phyloP scores from a whole-genome alignment of 164 flowering plant species.

The Cinnamomum chago region DNA sequence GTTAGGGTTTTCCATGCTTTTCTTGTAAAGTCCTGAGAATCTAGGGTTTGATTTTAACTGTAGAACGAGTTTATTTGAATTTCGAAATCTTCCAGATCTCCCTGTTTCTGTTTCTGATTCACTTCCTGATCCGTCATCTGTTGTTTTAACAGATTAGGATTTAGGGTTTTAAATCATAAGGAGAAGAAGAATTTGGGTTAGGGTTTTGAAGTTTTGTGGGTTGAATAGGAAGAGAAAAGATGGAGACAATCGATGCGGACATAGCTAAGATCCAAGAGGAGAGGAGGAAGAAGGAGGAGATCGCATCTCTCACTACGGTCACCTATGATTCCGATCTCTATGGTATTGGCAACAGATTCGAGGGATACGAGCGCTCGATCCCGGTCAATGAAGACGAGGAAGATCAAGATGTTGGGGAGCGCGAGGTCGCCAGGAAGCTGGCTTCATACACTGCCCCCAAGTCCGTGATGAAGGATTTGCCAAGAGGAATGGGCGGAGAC shows the following conservation, averaged over 20 bases:
- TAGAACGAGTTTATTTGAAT: no score
- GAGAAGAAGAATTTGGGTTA: background rate
- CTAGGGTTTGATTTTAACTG: background rate
- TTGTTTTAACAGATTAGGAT: background rate
- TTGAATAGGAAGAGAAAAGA: conserved; percentile 10
- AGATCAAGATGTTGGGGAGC: conserved; percentile 35
- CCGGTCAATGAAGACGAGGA: conserved; percentile 83
- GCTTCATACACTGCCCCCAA: conserved; percentile 90
- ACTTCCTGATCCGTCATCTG: background rate
- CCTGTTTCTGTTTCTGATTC: background rate
- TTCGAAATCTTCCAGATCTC: background rate
- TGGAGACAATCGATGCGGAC: conserved; percentile 49
- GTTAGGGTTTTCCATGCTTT: no score
- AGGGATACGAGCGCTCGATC: conserved; percentile 66
- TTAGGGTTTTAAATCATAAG: background rate
- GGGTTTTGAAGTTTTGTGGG: background rate
- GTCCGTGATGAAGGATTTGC: conserved; percentile 59
- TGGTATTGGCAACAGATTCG: conserved; percentile 43
- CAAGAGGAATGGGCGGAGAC: conserved; percentile 40
- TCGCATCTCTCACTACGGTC: conserved; percentile 62
- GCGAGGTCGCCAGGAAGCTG: conserved; percentile 58
- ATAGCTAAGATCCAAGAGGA: conserved; percentile 80
- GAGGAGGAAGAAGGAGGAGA: conserved; percentile 70
- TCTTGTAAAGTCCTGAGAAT: background rate
- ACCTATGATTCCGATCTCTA: conserved; percentile 79